Percentiles rank a stretch among this genome's conserved stretches.
phyloP scores from a whole-genome alignment of 306 rosid species.

The Dryas drummondii region DNA sequence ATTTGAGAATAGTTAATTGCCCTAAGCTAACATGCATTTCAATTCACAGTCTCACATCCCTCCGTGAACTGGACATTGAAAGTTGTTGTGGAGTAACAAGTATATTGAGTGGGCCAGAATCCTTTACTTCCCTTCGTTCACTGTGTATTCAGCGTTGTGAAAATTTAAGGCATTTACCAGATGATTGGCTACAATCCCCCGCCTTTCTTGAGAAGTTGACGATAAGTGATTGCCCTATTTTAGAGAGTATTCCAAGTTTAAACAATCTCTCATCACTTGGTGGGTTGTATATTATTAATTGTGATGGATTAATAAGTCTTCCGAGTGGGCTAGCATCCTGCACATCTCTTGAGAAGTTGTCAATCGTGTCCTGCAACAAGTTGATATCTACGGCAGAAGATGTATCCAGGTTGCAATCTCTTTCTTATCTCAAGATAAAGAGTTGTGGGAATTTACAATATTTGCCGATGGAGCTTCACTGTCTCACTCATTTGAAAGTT shows the following conservation, averaged over 20 bases:
- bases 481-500: background rate
- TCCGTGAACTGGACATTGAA: accelerated
- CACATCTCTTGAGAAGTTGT: too few relatives aligned
- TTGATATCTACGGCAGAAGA: too few relatives aligned
- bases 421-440: too few relatives aligned
- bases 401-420: too few relatives aligned
- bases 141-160: too few relatives aligned
- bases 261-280: background rate
- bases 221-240: background rate
- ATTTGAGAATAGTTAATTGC: background rate
- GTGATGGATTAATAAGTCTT: background rate
- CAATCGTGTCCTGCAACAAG: too few relatives aligned
- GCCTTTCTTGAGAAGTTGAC: background rate
- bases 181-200: background rate
- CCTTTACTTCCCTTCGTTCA: too few relatives aligned
- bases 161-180: too few relatives aligned
- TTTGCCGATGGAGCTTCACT: too few relatives aligned
- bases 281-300: accelerated
- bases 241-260: background rate
- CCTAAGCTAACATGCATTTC: background rate
- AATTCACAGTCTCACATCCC: background rate
- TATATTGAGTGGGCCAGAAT: too few relatives aligned
- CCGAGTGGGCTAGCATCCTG: background rate
- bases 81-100: background rate
- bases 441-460: too few relatives aligned